Conservation (phyloP, 2,329 filamentous ascomycete genomes). For the Podosphaera fusca region DNA sequence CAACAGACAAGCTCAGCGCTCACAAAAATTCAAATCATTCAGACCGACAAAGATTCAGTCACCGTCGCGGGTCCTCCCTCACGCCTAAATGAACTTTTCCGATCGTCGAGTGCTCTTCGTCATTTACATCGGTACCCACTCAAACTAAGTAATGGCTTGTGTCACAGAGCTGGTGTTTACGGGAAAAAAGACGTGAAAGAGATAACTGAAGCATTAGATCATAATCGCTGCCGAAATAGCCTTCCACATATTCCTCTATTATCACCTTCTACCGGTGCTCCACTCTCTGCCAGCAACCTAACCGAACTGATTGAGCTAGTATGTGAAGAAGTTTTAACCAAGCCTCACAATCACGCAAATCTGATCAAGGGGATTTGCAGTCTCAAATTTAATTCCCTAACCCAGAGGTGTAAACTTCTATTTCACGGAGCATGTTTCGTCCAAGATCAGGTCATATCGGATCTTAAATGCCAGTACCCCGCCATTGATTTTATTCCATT, state of each 20-base stretch:
- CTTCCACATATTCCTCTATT: conserved; percentile 1
- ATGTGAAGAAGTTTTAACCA: conserved; percentile 1
- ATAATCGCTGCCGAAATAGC: neutral
- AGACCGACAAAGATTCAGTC: conserved; percentile 1
- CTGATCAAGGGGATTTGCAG: neutral
- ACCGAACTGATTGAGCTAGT: neutral
- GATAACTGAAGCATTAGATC: neutral
- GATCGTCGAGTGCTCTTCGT: neutral
- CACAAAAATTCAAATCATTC: conserved; percentile 1
- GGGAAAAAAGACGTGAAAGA: neutral
- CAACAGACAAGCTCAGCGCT: neutral
- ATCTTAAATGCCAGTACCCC: neutral
- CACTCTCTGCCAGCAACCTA: neutral
- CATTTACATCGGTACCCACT: conserved; percentile 1
- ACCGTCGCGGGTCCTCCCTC: conserved; percentile 1
- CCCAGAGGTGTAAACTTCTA: neutral
- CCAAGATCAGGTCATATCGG: neutral
- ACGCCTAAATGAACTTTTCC: neutral
- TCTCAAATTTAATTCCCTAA: neutral
- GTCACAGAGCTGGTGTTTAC: conserved; percentile 1
- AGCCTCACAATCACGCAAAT: neutral
- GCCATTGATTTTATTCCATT: neutral
- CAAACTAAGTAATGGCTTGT: neutral
- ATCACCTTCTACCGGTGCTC: conserved; percentile 1
- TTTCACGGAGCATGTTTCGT: neutral